Percentiles rank a stretch among this genome's conserved stretches.
phyloP scores from a whole-genome alignment of 2,329 filamentous ascomycete species.

The Alternaria metachromatica region DNA sequence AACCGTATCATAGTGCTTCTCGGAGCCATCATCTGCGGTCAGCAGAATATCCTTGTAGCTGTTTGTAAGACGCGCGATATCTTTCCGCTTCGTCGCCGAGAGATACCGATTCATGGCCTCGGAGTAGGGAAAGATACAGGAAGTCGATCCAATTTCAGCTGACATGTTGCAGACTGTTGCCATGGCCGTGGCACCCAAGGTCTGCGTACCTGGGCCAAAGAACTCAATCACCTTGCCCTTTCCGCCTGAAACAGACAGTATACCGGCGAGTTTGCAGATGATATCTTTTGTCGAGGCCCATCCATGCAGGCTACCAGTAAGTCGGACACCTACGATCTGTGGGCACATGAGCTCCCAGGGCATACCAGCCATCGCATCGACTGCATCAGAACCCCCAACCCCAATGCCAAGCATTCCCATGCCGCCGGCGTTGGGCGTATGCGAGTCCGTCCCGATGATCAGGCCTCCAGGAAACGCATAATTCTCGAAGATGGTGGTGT shows the following conservation, averaged over 20 bases:
- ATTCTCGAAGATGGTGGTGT: slow-evolving; percentile 52
- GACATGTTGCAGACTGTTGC: slow-evolving; percentile 51
- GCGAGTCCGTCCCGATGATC: slow-evolving; percentile 49
- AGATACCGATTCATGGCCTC: slow-evolving; percentile 44
- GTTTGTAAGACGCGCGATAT: slow-evolving; percentile 31
- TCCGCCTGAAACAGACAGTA: slow-evolving; percentile 44
- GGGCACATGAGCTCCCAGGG: slow-evolving; percentile 47
- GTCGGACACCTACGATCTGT: slow-evolving; percentile 42
- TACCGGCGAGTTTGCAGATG: slow-evolving; percentile 48
- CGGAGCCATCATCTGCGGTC: slow-evolving; percentile 38
- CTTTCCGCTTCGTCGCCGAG: slow-evolving; percentile 32
- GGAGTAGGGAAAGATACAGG: slow-evolving; percentile 49
- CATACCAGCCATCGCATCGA: slow-evolving; percentile 40
- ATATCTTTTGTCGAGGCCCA: slow-evolving; percentile 48
- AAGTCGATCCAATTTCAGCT: slow-evolving; percentile 48
- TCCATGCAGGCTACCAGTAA: slow-evolving; percentile 38
- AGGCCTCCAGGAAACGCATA: slow-evolving; percentile 48
- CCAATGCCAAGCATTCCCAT: slow-evolving; percentile 49
- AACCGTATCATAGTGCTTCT: slow-evolving; percentile 42
- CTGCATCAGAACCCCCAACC: slow-evolving; percentile 37
- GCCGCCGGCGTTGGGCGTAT: slow-evolving; percentile 49
- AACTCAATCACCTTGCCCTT: slow-evolving; percentile 49
- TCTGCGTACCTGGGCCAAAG: slow-evolving; percentile 44
- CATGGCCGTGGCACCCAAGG: slow-evolving; percentile 47
- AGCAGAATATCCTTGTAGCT: slow-evolving; percentile 32